These are phyloP conservation scores for Coemansia sp. DNA, from an alignment of 192 early-diverging fungal genomes.

Conservation along the genomic window DNA sequence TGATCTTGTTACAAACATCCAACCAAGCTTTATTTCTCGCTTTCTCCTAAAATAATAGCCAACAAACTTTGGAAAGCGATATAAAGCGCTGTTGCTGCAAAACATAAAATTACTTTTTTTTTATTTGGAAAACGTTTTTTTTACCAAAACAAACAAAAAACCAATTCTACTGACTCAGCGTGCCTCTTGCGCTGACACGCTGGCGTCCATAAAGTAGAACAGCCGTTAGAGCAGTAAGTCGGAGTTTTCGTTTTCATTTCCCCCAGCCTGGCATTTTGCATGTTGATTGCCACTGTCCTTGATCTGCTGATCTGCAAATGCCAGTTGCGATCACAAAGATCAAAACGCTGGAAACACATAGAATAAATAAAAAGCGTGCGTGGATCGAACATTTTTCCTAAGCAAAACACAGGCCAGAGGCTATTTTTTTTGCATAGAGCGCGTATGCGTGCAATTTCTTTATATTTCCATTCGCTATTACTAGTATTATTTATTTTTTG, in stretches of 20 bases:
- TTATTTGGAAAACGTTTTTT: not conserved
- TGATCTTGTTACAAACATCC: too few relatives aligned
- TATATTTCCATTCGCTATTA: not conserved
- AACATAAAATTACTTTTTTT: not conserved
- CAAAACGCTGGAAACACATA: not conserved
- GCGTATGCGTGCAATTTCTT: not conserved
- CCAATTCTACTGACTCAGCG: not conserved
- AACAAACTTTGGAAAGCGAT: too few relatives aligned
- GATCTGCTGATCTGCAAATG: not conserved
- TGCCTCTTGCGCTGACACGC: not conserved
- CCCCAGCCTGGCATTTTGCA: too few relatives aligned
- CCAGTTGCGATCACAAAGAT: not conserved
- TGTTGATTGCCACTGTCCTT: not conserved
- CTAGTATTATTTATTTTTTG: not conserved
- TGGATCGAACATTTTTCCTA: not conserved
- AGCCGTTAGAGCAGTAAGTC: not conserved
- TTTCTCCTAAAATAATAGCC: too few relatives aligned
- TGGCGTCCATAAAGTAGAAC: not conserved
- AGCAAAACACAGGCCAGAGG: too few relatives aligned
- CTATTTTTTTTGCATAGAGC: too few relatives aligned
- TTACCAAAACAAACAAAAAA: not conserved
- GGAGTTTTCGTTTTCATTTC: not conserved
- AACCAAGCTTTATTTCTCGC: too few relatives aligned
- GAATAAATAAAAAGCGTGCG: not conserved
- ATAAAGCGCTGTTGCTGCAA: too few relatives aligned